A percentile compares a stretch with the other conserved stretches of the same genome.
Conservation (phyloP, 148 eudicot genomes). For the Suaeda aralocaspica region DNA sequence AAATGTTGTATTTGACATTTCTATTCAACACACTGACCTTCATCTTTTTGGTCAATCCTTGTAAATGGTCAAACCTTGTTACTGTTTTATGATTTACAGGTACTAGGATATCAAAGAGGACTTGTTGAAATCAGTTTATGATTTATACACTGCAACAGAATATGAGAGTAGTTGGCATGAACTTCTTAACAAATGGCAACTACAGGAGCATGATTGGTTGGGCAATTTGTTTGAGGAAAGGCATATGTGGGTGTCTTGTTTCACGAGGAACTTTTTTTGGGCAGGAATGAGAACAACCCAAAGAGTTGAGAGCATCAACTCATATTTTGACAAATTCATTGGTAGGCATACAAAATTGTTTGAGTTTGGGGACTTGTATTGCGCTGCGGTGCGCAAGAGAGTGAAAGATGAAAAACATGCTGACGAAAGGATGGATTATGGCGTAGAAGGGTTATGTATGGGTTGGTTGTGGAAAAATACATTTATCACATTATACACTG, state of each 20-base stretch:
- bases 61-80: no score
- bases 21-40: no score
- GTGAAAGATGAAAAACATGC: neutral
- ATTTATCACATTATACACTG: no score
- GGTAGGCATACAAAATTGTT: no score
- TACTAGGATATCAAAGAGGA: neutral
- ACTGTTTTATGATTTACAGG: neutral
- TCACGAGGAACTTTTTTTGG: no score
- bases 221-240: no score
- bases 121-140: no score
- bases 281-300: no score
- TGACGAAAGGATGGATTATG: neutral
- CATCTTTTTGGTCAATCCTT: neutral
- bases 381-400: neutral
- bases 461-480: neutral
- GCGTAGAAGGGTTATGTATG: neutral
- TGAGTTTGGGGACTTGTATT: neutral
- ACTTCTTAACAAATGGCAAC: neutral
- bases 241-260: no score
- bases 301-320: no score
- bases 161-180: neutral
- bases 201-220: neutral
- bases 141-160: neutral
- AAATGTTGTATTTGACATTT: no score
- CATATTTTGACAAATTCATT: no score